Evolutionary conservation across 257 asterid species (phyloP), one percentile per base, ranked within the genome.

Genomic region (Schizonepeta tenuifolia): DNA sequence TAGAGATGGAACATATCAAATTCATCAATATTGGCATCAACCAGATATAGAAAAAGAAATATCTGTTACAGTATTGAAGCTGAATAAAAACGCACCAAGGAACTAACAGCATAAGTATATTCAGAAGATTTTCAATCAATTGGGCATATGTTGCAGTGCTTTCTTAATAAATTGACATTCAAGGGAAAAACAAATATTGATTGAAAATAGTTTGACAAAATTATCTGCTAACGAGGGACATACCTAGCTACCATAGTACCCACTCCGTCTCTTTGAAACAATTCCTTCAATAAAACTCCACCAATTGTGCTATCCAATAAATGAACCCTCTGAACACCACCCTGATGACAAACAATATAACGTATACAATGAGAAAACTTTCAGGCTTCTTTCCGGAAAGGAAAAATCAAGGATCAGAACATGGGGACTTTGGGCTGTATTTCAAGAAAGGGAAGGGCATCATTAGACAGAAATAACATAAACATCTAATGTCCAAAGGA

Each of bases 241-340:
- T 80, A 92, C 98, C 96, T 92, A 68, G 98, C 92, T 54, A 92
- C 96, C 98, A 92, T 92, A 7, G 98, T 92, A 73, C 96, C 96
- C 18, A 90, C 96, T 75, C 99, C 96, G 53, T 85, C 96, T 84
- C 98, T 91, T 79, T 87, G 97, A 80, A 91, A 93, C 85, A 93
- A 71, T 66, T 93, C 98, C 80, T 87, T 89, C 57, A 94, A 81
- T 80, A 94, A 65, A 75, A 94, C 96, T 67, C 99, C 99, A 75
- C 88, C 92, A 66, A 87, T 80, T 41, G 93, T 94, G 44, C 99
- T 98, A 88, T 94, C 98, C 83, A 94, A 80, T 44, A 94, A 82
- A 84, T 94, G 98, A 71, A 94, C 99, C 77, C 99, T 86, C 79
- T 91, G 87, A 69, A 94, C 97, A 75, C 99, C 98, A 58, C 96